Evolutionary conservation across 257 asterid genomes (phyloP).

Genomic region (Lavandula angustifolia): DNA sequence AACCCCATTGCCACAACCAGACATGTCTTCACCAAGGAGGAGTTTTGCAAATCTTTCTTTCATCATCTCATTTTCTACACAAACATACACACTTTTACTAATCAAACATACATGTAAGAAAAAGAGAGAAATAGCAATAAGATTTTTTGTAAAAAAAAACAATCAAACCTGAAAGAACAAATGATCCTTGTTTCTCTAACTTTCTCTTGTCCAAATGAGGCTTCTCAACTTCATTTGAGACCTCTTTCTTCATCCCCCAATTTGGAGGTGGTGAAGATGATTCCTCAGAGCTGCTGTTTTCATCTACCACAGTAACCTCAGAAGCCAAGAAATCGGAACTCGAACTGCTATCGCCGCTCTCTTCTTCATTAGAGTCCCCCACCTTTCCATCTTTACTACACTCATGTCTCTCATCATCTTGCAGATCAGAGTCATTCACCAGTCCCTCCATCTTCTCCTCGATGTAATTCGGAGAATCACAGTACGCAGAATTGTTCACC

Average conservation of each 20-base stretch:
- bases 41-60: conserved; percentile 78
- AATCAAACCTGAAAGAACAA: conserved; percentile 56
- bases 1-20: conserved; percentile 88
- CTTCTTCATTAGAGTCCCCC: conserved; percentile 39
- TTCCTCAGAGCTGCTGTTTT: conserved; percentile 45
- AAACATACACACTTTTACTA: background rate
- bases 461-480: conserved; percentile 48
- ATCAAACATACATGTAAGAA: background rate
- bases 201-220: conserved; percentile 43
- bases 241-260: conserved; percentile 24
- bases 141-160: background rate
- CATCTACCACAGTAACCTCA: conserved; percentile 50
- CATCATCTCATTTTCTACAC: conserved; percentile 73
- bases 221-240: conserved; percentile 38
- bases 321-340: conserved; percentile 57
- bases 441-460: conserved; percentile 44
- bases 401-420: conserved; percentile 18
- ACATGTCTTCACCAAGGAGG: conserved; percentile 92
- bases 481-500: conserved; percentile 50
- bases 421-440: conserved; percentile 28
- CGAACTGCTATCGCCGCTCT: conserved; percentile 49
- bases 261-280: conserved; percentile 55
- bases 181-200: conserved; percentile 58
- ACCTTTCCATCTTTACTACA: conserved; percentile 21
- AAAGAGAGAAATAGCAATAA: background rate